phyloP scores from a whole-genome alignment of 2,329 filamentous ascomycete species.

The Didymella pomorum region DNA sequence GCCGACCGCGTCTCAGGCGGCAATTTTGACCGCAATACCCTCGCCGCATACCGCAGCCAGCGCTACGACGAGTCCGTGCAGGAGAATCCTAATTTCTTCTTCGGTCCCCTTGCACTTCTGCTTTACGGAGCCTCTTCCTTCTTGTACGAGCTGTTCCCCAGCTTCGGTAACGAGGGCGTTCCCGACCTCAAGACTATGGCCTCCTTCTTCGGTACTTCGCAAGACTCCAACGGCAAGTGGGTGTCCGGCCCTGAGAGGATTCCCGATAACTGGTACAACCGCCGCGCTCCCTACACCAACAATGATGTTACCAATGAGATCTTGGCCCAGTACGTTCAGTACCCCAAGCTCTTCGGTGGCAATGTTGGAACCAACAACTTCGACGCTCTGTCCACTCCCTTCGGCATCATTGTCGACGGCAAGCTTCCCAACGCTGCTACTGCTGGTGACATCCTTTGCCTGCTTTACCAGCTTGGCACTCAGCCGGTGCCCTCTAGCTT shows the following conservation, averaged over 20 bases:
- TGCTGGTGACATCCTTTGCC: conserved; percentile 45
- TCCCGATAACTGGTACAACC: conserved; percentile 53
- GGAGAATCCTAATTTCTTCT: conserved; percentile 55
- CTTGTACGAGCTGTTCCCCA: conserved; percentile 55
- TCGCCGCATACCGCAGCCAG: conserved; percentile 51
- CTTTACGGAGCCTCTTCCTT: conserved; percentile 55
- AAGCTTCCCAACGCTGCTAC: conserved; percentile 41
- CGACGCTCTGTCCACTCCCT: conserved; percentile 46
- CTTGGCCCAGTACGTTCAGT: conserved; percentile 51
- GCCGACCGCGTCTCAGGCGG: conserved; percentile 38
- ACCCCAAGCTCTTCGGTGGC: conserved; percentile 57
- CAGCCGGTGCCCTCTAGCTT: conserved; percentile 46
- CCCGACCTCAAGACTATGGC: conserved; percentile 31
- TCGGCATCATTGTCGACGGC: conserved; percentile 52
- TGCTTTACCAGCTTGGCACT: conserved; percentile 56
- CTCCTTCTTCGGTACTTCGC: conserved; percentile 53
- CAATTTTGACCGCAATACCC: conserved; percentile 50
- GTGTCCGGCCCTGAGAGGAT: conserved; percentile 46
- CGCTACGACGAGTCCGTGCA: conserved; percentile 51
- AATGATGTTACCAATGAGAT: conserved; percentile 52
- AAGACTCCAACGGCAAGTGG: conserved; percentile 33
- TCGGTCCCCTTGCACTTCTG: conserved; percentile 52
- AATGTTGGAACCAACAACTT: conserved; percentile 52
- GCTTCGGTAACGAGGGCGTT: conserved; percentile 32
- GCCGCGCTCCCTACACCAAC: conserved; percentile 45